These are phyloP conservation scores for Fusarium torulosum DNA, from an alignment of 2,329 filamentous ascomycete species.

Conservation along the genomic window DNA sequence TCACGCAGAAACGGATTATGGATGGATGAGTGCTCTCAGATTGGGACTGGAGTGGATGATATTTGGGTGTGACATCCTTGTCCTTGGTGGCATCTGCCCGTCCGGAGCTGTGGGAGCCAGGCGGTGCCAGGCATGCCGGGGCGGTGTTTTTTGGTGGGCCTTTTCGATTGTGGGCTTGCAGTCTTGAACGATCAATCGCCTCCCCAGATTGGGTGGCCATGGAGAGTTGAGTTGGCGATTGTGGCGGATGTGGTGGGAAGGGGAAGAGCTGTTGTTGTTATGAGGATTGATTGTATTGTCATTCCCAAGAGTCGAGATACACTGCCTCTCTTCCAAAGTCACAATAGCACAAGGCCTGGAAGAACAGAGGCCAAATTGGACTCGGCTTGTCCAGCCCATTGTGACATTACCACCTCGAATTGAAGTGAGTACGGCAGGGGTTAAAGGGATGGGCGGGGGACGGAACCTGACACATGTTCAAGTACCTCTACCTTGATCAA, in stretches of 20 bases:
- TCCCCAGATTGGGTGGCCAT: slow-evolving; percentile 24
- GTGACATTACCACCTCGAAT: slow-evolving; percentile 44
- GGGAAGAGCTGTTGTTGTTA: not conserved
- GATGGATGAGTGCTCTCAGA: slow-evolving; percentile 22
- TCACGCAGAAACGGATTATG: slow-evolving; percentile 43
- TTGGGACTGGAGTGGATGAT: slow-evolving; percentile 24
- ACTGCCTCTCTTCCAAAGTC: not conserved
- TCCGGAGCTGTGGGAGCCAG: slow-evolving; percentile 43
- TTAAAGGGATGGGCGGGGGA: slow-evolving; percentile 41
- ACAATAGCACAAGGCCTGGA: not conserved
- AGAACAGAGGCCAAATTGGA: slow-evolving; percentile 20
- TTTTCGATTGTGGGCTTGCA: slow-evolving; percentile 31
- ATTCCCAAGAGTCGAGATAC: not conserved
- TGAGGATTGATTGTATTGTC: not conserved
- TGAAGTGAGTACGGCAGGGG: slow-evolving; percentile 40
- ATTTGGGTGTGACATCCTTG: slow-evolving; percentile 41
- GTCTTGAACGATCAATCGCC: slow-evolving; percentile 39
- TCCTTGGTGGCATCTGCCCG: slow-evolving; percentile 43
- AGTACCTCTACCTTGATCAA: slow-evolving; percentile 46
- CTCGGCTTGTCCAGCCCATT: slow-evolving; percentile 32
- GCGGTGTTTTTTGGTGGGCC: slow-evolving; percentile 46
- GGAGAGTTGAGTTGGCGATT: slow-evolving; percentile 14
- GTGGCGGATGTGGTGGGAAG: not conserved
- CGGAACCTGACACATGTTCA: slow-evolving; percentile 48
- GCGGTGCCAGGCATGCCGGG: slow-evolving; percentile 40